Evolutionary conservation across 371 early-diverging fungal species (phyloP).

Genomic region (Conidiobolus incongruus): DNA sequence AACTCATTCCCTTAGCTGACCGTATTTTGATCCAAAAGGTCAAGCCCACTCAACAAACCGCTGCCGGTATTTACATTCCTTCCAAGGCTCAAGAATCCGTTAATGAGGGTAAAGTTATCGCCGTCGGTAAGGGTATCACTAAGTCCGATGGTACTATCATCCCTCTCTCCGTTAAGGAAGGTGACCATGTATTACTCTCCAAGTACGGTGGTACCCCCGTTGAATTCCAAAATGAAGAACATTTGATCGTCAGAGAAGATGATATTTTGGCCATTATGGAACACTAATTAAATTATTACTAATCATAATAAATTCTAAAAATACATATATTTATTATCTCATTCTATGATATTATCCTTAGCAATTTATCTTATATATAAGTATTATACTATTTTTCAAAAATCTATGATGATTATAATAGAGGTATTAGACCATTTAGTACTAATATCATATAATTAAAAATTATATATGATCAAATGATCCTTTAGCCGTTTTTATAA

Average conservation of each 20-base stretch:
- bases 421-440: too few species aligned
- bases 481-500: too few species aligned
- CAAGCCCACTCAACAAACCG: conserved; percentile 68
- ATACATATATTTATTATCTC: too few species aligned
- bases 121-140: conserved; percentile 78
- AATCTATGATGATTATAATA: too few species aligned
- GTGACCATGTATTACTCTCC: conserved; percentile 90
- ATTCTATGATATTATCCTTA: too few species aligned
- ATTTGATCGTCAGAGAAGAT: conserved; percentile 5
- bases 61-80: conserved; percentile 88
- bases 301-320: too few species aligned
- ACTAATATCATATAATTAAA: too few species aligned
- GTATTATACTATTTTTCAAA: too few species aligned
- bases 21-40: conserved; percentile 90
- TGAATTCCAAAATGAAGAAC: conserved; percentile 56
- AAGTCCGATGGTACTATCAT: conserved; percentile 66
- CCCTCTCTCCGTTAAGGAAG: conserved; percentile 58
- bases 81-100: conserved; percentile 92
- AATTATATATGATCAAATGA: too few species aligned
- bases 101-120: conserved; percentile 83
- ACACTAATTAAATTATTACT: too few species aligned
- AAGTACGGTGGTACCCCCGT: conserved; percentile 79
- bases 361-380: too few species aligned
- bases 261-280: too few species aligned
- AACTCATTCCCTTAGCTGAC: conserved; percentile 81